These are phyloP conservation scores for Tetradesmus obliquus DNA, from an alignment of 139 green algal species.

Conservation along the genomic window DNA sequence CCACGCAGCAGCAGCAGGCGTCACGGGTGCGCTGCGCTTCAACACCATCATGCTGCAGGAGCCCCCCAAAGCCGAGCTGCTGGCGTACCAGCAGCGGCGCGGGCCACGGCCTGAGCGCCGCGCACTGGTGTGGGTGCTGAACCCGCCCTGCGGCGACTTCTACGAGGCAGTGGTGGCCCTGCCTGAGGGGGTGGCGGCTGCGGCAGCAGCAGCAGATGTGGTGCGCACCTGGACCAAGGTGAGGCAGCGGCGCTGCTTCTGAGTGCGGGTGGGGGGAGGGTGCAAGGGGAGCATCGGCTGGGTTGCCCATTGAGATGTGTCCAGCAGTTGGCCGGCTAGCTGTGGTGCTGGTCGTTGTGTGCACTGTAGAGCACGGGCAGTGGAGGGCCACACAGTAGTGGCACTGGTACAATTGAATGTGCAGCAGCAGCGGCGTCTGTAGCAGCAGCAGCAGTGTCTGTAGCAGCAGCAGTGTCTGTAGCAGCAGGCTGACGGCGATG, in stretches of 20 bases:
- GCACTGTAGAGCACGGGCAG: no score
- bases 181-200: not conserved
- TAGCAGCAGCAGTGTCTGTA: not conserved
- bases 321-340: no score
- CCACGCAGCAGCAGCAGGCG: slow-evolving; percentile 15
- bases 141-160: slow-evolving; percentile 45
- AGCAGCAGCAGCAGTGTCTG: not conserved
- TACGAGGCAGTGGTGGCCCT: slow-evolving; percentile 67
- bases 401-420: no score
- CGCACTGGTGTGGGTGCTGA: slow-evolving; percentile 54
- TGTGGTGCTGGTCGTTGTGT: no score
- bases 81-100: slow-evolving; percentile 55
- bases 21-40: slow-evolving; percentile 48
- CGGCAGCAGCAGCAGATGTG: not conserved
- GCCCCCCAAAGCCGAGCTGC: slow-evolving; percentile 52
- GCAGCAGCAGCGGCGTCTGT: not conserved
- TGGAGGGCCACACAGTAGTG: no score
- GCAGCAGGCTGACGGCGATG: not conserved
- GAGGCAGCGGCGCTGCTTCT: not conserved
- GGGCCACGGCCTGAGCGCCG: slow-evolving; percentile 42
- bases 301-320: no score
- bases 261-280: not conserved
- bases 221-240: slow-evolving; percentile 64
- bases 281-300: no score
- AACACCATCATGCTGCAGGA: slow-evolving; percentile 57